phyloP scores from a whole-genome alignment of 2,329 filamentous ascomycete genomes.

The Calonectria pseudoturangicola region DNA sequence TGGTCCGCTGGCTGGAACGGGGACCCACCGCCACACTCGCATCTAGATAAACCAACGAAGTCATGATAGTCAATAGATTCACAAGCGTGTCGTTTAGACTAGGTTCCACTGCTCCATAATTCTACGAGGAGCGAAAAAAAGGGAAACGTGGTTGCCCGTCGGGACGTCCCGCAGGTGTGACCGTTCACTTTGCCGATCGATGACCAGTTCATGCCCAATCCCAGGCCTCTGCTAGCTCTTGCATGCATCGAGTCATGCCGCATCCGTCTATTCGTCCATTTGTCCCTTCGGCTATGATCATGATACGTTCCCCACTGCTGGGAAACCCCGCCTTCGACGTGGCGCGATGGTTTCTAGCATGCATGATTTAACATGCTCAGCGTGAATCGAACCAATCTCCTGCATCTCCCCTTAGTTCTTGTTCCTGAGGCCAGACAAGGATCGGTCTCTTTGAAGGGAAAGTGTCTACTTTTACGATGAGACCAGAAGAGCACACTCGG shows the following conservation, averaged over 20 bases:
- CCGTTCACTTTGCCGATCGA: slow-evolving; percentile 10
- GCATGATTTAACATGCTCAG: background rate
- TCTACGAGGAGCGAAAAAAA: background rate
- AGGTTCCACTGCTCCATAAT: background rate
- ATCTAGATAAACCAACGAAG: background rate
- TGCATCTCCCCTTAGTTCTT: background rate
- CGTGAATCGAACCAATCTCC: background rate
- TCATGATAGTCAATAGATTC: background rate
- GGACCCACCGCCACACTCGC: slow-evolving; percentile 13
- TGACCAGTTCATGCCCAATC: slow-evolving; percentile 1
- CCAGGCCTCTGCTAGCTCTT: background rate
- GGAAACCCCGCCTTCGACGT: slow-evolving; percentile 13
- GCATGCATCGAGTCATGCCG: slow-evolving; percentile 15
- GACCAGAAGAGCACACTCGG: background rate
- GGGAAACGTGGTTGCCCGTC: slow-evolving; percentile 7
- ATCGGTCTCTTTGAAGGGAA: background rate
- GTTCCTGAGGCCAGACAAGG: background rate
- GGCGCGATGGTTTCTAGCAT: background rate
- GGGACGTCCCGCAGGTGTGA: slow-evolving; percentile 9
- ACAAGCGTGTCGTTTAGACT: background rate
- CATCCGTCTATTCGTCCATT: background rate
- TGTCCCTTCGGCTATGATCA: background rate
- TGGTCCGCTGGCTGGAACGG: slow-evolving; percentile 61
- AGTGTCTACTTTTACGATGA: background rate
- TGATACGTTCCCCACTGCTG: background rate